Evolutionary conservation across 2,329 filamentous ascomycete species (phyloP).

Genomic region (Penicillium sp.): DNA sequence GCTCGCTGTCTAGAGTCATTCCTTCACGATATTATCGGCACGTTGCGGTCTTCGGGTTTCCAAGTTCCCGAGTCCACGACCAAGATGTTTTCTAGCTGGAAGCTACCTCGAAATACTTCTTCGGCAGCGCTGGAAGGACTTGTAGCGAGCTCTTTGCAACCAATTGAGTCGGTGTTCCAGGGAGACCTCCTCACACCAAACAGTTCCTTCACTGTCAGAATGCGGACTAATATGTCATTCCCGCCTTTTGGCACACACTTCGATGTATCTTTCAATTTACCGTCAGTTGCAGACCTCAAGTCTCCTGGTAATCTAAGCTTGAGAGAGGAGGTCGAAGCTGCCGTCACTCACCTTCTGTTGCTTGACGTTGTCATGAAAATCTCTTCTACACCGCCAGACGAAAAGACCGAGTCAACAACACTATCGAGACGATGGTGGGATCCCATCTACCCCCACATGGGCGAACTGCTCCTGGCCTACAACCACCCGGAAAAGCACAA

Average conservation of each 20-base stretch:
- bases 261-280: conserved; percentile 39
- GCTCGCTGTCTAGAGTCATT: conserved; percentile 40
- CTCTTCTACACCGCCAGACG: conserved; percentile 15
- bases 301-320: conserved; percentile 38
- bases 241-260: conserved; percentile 45
- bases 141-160: conserved; percentile 46
- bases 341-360: conserved; percentile 42
- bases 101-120: conserved; percentile 7
- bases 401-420: background rate
- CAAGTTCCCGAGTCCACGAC: conserved; percentile 29
- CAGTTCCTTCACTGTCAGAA: conserved; percentile 43
- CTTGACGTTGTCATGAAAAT: conserved; percentile 43
- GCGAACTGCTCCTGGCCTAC: conserved; percentile 35
- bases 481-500: conserved; percentile 25
- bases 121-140: conserved; percentile 43
- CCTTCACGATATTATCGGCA: conserved; percentile 34
- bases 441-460: conserved; percentile 38
- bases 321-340: conserved; percentile 38
- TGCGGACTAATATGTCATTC: conserved; percentile 40
- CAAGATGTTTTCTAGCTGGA: conserved; percentile 32
- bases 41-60: conserved; percentile 39
- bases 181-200: conserved; percentile 39
- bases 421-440: conserved; percentile 28
- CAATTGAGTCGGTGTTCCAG: conserved; percentile 49
- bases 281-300: conserved; percentile 35